Base-by-base conservation (phyloP, 1,284 basidiomycete genomes). In the Pisolithus thermaeus region DNA sequence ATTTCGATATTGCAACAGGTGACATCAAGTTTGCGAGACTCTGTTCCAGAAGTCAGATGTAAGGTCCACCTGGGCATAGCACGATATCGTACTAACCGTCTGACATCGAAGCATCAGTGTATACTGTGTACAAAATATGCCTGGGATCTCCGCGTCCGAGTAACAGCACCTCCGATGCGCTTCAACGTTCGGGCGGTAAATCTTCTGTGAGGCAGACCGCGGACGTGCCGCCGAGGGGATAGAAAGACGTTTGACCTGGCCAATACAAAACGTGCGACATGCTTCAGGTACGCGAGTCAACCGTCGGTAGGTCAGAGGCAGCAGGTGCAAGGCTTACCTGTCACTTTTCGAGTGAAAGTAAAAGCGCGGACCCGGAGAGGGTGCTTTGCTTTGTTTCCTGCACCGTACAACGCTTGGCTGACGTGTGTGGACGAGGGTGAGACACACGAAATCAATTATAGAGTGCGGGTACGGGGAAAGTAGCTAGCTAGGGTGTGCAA, bases 1-100 rank as follows among this genome's bases (percentile, higher is more conserved):
- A 79, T 74, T 38, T 85, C 81, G 14, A 70, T 57, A 61, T 84
- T 81, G 51, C 77, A 79, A 52, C 81, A 84, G 1, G 82, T 84
- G 51, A 84, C 70, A 55, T 84, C 81, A 12, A 82, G 56, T 11
- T 54, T 63, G 18, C 77, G 72, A 7, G 59, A 49, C 25, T 54
- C 73, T 75, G 51, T 9, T 37, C 22, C 38, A 14, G 2, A 23
- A 7, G 18, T 42, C 7, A 42, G 28, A 44, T 2, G 12, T 4
- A 35, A 35, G 14, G 32, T 35, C 32, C 12, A 35, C 32, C 14
- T 4, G 32, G 12, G 12, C 28, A 47, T 35, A 39, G 1, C 6
- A 3, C 20, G 45, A 35, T 5, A 35, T 35, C 52, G 7, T 41
- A 58, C 63, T 47, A 28, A 52, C 20, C 28, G 25, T 11, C 4